A percentile compares a stretch with the other conserved stretches of the same genome.
These are phyloP conservation scores for Senna tora DNA, from an alignment of 306 rosid species.

Conservation along the genomic window DNA sequence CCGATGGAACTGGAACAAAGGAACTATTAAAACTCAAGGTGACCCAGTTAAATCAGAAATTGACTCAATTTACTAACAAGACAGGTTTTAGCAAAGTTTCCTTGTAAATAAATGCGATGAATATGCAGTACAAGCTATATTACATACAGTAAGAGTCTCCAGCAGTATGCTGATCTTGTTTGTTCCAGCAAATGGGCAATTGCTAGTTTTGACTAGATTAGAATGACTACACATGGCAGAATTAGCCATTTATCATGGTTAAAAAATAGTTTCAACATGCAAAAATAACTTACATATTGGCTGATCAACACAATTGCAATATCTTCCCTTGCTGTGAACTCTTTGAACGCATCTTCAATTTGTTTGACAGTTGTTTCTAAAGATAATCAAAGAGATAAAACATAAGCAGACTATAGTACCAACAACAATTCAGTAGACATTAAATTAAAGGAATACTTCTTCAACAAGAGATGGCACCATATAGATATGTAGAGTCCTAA, in stretches of 20 bases:
- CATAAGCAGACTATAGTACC: constrained; percentile 32
- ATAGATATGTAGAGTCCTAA: background rate
- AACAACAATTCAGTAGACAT: constrained; percentile 32
- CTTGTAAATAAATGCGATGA: background rate
- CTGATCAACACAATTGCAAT: constrained; percentile 87
- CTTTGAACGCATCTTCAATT: constrained; percentile 96
- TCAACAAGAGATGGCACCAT: background rate
- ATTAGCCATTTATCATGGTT: background rate
- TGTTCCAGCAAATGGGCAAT: constrained; percentile 9
- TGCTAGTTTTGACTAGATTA: constrained; percentile 25
- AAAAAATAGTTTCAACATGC: background rate
- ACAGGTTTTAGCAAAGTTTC: constrained; percentile 1
- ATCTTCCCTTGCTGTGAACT: constrained; percentile 82
- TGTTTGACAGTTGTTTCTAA: constrained; percentile 87
- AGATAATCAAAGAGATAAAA: constrained; percentile 20
- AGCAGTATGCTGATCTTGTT: constrained; percentile 8
- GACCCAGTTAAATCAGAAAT: background rate
- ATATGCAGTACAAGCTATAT: background rate
- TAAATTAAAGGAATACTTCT: background rate
- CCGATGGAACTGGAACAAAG: background rate
- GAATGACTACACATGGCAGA: constrained; percentile 10
- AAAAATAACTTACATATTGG: constrained; percentile 79
- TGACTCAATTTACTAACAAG: background rate
- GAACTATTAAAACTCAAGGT: background rate
- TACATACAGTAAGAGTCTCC: background rate